Evolutionary conservation across 768 basidiomycete genomes (phyloP).

Genomic region (Strobilomyces confusus): DNA sequence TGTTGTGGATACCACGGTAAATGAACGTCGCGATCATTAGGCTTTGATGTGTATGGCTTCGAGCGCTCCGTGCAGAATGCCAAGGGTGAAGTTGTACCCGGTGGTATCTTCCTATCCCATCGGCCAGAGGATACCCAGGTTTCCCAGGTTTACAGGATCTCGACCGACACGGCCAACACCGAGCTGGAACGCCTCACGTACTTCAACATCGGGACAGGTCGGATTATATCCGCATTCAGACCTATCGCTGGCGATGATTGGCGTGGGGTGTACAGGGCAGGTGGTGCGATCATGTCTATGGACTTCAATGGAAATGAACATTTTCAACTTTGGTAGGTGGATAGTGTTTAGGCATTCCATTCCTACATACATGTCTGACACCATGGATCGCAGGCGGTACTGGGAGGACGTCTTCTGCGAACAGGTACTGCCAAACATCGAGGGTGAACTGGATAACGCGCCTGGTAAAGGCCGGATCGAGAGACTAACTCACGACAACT

Average conservation of each 20-base stretch:
- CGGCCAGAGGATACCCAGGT: constrained; percentile 39
- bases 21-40: constrained; percentile 10
- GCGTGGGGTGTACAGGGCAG: constrained; percentile 35
- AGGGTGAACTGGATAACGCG: constrained; percentile 36
- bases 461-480: constrained; percentile 40
- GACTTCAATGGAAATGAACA: constrained; percentile 39
- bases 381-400: constrained; percentile 32
- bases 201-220: constrained; percentile 38
- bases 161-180: constrained; percentile 22
- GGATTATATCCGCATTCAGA: constrained; percentile 31
- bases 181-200: constrained; percentile 36
- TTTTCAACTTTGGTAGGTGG: constrained; percentile 38
- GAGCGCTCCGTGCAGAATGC: constrained; percentile 18
- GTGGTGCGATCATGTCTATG: constrained; percentile 38
- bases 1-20: background rate
- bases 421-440: constrained; percentile 30
- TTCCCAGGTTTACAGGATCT: constrained; percentile 34
- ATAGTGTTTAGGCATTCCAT: background rate
- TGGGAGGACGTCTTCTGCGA: constrained; percentile 36
- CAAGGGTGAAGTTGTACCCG: constrained; percentile 7
- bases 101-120: constrained; percentile 34
- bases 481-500: constrained; percentile 38
- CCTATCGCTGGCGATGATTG: constrained; percentile 39
- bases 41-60: constrained; percentile 28
- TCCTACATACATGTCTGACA: background rate